Percentiles rank a stretch among this genome's conserved stretches.
These are phyloP conservation scores for Bruguiera parviflora DNA, from an alignment of 345 rosid species.

Conservation along the genomic window DNA sequence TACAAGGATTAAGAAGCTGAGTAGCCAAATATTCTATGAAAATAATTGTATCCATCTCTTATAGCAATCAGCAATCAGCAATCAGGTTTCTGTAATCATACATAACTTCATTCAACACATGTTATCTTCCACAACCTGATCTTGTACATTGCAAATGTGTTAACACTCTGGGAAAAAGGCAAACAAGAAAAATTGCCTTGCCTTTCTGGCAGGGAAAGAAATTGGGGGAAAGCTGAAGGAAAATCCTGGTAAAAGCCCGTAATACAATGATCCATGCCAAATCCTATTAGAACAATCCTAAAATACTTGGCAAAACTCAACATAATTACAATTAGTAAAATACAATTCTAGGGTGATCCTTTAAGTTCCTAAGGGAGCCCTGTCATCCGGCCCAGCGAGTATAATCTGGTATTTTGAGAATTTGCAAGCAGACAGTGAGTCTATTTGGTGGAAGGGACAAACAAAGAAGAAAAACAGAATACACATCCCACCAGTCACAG, in stretches of 20 bases:
- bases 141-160: slow-evolving; percentile 7
- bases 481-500: background rate
- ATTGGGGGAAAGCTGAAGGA: background rate
- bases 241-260: slow-evolving; percentile 16
- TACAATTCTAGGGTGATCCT: slow-evolving; percentile 1
- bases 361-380: slow-evolving; percentile 37
- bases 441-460: background rate
- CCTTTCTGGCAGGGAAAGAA: slow-evolving; percentile 9
- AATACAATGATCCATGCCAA: slow-evolving; percentile 18
- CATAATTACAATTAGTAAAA: slow-evolving; percentile 41
- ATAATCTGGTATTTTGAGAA: slow-evolving; percentile 41
- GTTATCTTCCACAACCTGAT: slow-evolving; percentile 1
- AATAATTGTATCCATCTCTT: background rate
- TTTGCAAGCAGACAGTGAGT: background rate
- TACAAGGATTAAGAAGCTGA: background rate
- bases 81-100: slow-evolving; percentile 1
- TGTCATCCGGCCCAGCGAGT: slow-evolving; percentile 62
- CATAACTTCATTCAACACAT: slow-evolving; percentile 9
- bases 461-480: background rate
- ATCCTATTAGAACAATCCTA: slow-evolving; percentile 39
- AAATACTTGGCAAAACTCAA: slow-evolving; percentile 23
- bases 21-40: background rate
- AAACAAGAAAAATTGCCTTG: slow-evolving; percentile 39
- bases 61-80: slow-evolving; percentile 12
- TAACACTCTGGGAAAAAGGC: slow-evolving; percentile 35